Conservation (phyloP, 805 yeast species). For the Hanseniaspora lachancei region DNA sequence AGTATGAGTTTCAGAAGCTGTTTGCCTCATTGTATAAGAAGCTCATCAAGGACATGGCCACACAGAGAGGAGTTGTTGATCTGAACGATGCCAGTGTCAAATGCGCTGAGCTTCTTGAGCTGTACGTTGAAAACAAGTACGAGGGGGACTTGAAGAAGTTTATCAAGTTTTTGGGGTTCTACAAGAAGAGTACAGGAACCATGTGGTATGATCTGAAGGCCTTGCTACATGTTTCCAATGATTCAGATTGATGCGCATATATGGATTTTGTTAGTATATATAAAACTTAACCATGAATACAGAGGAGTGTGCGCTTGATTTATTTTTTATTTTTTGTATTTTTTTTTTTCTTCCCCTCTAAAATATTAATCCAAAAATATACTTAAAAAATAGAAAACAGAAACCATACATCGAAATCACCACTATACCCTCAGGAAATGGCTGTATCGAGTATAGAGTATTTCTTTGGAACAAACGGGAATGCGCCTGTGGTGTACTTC, state of each 20-base stretch:
- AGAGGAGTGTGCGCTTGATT: no score
- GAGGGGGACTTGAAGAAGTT: slow-evolving; percentile 1
- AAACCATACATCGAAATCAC: no score
- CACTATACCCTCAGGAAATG: background rate
- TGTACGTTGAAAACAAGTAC: background rate
- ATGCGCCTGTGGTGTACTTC: background rate
- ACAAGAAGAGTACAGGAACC: background rate
- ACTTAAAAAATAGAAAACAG: no score
- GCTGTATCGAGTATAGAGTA: background rate
- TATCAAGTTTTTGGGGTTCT: background rate
- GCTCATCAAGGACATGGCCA: background rate
- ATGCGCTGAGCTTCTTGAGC: background rate
- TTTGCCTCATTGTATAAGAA: slow-evolving; percentile 1
- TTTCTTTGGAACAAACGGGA: background rate
- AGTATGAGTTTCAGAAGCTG: slow-evolving; percentile 7
- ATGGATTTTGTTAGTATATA: background rate
- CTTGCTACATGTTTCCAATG: background rate
- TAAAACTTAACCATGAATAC: no score
- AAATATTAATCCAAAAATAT: no score
- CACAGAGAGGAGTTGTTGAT: background rate
- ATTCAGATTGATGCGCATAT: background rate
- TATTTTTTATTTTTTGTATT: background rate
- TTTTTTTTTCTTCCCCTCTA: background rate
- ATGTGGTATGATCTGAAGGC: background rate
- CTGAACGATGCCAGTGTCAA: slow-evolving; percentile 1